phyloP scores from a whole-genome alignment of 192 early-diverging fungal genomes.

The Radiomyces spectabilis region DNA sequence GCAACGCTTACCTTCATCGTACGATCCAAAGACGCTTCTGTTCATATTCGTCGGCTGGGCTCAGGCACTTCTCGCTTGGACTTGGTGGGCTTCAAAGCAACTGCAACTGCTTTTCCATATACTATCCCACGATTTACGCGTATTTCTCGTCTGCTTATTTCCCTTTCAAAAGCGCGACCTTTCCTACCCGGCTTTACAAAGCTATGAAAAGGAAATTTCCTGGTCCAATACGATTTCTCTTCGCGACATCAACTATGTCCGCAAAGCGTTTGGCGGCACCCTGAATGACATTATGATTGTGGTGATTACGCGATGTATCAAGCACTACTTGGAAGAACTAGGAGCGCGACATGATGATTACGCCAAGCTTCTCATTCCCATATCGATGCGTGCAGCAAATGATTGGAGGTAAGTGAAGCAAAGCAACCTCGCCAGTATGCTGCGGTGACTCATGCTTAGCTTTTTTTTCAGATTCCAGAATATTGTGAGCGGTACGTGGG shows the following conservation, averaged over 20 bases:
- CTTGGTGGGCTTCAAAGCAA: no score
- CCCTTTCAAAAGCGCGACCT: constrained; percentile 3
- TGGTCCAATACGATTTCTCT: constrained; percentile 23
- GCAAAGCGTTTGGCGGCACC: constrained; percentile 21
- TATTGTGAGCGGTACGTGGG: constrained; percentile 18
- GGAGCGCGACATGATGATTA: constrained; percentile 8
- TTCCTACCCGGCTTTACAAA: constrained; percentile 15
- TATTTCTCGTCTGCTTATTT: background rate
- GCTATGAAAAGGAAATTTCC: constrained; percentile 15
- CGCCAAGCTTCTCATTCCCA: constrained; percentile 20
- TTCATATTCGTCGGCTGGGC: no score
- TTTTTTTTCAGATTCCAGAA: constrained; percentile 14
- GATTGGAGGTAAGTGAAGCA: constrained; percentile 16
- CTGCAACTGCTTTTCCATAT: no score
- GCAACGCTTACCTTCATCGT: no score
- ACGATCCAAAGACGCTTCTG: no score
- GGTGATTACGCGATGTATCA: constrained; percentile 8
- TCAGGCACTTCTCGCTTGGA: no score
- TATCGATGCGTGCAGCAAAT: constrained; percentile 12
- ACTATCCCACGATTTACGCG: constrained; percentile 8
- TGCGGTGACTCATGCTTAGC: no score
- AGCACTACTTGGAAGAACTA: constrained; percentile 12
- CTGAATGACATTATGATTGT: constrained; percentile 30
- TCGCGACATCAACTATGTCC: constrained; percentile 10
- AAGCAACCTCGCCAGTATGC: no score